These are phyloP conservation scores for Diplocarpon rosae DNA, from an alignment of 2,329 filamentous ascomycete species.

Conservation along the genomic window DNA sequence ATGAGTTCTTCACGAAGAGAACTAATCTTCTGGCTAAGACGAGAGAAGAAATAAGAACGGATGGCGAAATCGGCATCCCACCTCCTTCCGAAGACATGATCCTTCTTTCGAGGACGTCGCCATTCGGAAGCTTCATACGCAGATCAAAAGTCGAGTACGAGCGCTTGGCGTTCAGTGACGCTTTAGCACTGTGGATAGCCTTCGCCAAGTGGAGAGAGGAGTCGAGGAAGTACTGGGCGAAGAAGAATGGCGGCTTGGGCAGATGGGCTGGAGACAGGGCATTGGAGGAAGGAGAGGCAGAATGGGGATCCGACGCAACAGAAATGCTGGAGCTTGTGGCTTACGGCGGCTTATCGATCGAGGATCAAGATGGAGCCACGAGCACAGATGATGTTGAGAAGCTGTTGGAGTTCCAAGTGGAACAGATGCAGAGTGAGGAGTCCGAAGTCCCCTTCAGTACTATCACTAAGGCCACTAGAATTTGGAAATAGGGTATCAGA, in stretches of 20 bases:
- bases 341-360: conserved; percentile 17
- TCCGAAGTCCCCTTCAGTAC: neutral
- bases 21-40: conserved; percentile 47
- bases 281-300: conserved; percentile 37
- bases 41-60: conserved; percentile 46
- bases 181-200: conserved; percentile 66
- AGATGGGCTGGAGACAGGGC: conserved; percentile 47
- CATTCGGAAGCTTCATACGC: conserved; percentile 71
- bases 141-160: conserved; percentile 70
- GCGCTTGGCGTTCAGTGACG: conserved; percentile 68
- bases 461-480: conserved; percentile 33
- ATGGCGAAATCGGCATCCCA: conserved; percentile 41
- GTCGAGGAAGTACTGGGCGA: conserved; percentile 51
- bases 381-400: conserved; percentile 73
- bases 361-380: conserved; percentile 33
- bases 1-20: conserved; percentile 59
- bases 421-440: conserved; percentile 68
- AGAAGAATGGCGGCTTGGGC: conserved; percentile 35
- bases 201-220: conserved; percentile 74
- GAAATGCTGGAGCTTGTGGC: conserved; percentile 28
- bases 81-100: conserved; percentile 41
- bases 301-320: conserved; percentile 39
- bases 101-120: conserved; percentile 60
- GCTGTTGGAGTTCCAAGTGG: conserved; percentile 78
- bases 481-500: conserved; percentile 68